Evolutionary conservation across 441 rosid species (phyloP), one percentile per base, ranked within the genome.

Genomic region (Erodium texanum): DNA sequence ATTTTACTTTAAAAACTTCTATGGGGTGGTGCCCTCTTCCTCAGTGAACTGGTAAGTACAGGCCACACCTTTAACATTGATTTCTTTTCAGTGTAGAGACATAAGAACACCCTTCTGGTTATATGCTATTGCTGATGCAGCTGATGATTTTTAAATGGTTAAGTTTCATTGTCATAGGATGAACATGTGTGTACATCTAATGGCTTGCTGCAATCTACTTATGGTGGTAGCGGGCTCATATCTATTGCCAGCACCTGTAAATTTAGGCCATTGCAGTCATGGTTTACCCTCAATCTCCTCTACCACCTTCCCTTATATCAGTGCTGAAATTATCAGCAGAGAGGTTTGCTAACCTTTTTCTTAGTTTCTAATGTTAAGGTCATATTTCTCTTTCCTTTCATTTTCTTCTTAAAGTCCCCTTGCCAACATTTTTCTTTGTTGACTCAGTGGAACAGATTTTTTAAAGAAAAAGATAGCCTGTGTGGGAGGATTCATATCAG

Each of bases 401-500:
- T 16, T 45, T 61, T 66, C 24, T 73, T 59, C 73, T 10, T 67
- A 22, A 69, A 38, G 64, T 70, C 68, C 64, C 70, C 62, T 50
- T 59, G 43, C 71, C 66, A 65, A 68, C 69, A 34, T 59, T 45
- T 29, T 62, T 63, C 63, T 41, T 78, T 72, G 80, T 77, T 65
- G 77, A 50, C 71, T 65, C 72, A 87, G 86, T 77, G 80, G 86
- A 83, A 73, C 75, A 73, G 80, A 93, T 83, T 77, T 88, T 89
- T 79, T 77, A 88, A 48, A 80, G 78, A 79, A 83, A 86, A 68
- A 81, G 99, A 68, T 87, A 81, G 24, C 70, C 68, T 65, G 86
- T 82, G 29, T 94, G 99, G 99, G 90, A 85, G 84, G 97, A 92
- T 66, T 91, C 98, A 66, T 89, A 89, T 82, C 91, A 84, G 56